These are phyloP conservation scores for Suaeda aralocaspica DNA, from an alignment of 148 eudicot species.

Conservation along the genomic window DNA sequence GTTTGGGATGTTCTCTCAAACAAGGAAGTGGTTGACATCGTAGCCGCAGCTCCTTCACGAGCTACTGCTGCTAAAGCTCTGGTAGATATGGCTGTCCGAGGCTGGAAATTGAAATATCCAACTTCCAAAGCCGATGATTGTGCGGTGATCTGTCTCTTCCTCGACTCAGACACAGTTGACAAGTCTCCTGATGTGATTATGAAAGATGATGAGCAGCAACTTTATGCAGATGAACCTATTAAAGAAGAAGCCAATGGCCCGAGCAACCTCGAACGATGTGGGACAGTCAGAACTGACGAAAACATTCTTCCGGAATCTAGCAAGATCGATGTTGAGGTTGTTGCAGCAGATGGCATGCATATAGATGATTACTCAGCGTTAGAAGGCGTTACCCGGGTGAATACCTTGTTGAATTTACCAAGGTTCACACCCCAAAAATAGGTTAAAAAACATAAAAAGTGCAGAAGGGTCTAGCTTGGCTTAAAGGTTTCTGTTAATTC, in stretches of 20 bases:
- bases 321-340: slow-evolving; percentile 27
- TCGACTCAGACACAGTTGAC: slow-evolving; percentile 36
- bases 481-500: neutral
- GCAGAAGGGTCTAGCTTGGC: slow-evolving; percentile 13
- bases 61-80: slow-evolving; percentile 57
- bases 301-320: slow-evolving; percentile 21
- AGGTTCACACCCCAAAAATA: slow-evolving; percentile 48
- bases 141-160: slow-evolving; percentile 86
- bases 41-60: slow-evolving; percentile 51
- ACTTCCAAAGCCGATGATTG: slow-evolving; percentile 91
- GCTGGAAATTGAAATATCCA: slow-evolving; percentile 76
- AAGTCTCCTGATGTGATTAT: slow-evolving; percentile 37
- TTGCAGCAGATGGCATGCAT: slow-evolving; percentile 26
- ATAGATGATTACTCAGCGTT: slow-evolving; percentile 71
- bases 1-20: slow-evolving; percentile 94
- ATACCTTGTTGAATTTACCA: slow-evolving; percentile 67
- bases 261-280: slow-evolving; percentile 26
- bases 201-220: slow-evolving; percentile 29
- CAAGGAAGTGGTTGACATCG: slow-evolving; percentile 73
- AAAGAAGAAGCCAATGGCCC: slow-evolving; percentile 27
- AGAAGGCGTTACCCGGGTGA: slow-evolving; percentile 76
- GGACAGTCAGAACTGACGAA: slow-evolving; percentile 30
- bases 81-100: slow-evolving; percentile 76
- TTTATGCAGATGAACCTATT: slow-evolving; percentile 13
- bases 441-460: slow-evolving; percentile 14